Conservation (phyloP, 805 yeast species). For the Hanseniaspora jakobsenii region DNA sequence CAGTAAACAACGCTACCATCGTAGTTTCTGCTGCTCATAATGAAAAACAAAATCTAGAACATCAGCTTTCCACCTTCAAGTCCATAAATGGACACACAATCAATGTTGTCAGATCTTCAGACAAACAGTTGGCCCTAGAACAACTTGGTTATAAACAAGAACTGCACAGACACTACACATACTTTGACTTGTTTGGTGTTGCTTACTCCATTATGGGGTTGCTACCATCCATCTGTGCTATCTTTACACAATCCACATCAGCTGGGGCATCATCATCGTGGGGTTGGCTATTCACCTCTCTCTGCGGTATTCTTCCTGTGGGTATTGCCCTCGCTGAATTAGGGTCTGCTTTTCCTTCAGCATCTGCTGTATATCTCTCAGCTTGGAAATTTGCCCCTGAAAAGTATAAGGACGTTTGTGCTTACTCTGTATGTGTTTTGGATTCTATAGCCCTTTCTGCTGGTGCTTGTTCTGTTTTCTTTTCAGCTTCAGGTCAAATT, state of each 20-base stretch:
- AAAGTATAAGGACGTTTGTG: constrained; percentile 37
- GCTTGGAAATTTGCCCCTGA: constrained; percentile 56
- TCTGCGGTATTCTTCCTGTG: constrained; percentile 40
- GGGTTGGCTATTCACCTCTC: constrained; percentile 58
- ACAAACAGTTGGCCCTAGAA: constrained; percentile 19
- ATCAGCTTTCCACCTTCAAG: constrained; percentile 9
- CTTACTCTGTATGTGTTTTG: constrained; percentile 54
- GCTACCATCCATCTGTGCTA: constrained; percentile 51
- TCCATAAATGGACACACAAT: constrained; percentile 13
- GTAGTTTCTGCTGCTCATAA: neutral
- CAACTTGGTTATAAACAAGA: constrained; percentile 61
- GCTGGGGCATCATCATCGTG: constrained; percentile 55
- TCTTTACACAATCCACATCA: constrained; percentile 39
- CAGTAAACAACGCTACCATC: neutral
- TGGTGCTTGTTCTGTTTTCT: constrained; percentile 55
- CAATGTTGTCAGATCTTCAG: constrained; percentile 15
- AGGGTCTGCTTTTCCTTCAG: constrained; percentile 60
- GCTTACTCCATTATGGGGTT: constrained; percentile 65
- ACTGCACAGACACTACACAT: constrained; percentile 46
- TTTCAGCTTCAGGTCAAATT: constrained; percentile 53
- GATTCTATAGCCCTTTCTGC: constrained; percentile 56
- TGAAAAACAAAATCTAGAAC: constrained; percentile 2
- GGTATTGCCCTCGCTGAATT: constrained; percentile 55
- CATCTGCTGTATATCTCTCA: constrained; percentile 65
- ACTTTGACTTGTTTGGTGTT: constrained; percentile 55